Conservation (phyloP, 2,329 filamentous ascomycete genomes). For the Pseudogymnoascus sp. region DNA sequence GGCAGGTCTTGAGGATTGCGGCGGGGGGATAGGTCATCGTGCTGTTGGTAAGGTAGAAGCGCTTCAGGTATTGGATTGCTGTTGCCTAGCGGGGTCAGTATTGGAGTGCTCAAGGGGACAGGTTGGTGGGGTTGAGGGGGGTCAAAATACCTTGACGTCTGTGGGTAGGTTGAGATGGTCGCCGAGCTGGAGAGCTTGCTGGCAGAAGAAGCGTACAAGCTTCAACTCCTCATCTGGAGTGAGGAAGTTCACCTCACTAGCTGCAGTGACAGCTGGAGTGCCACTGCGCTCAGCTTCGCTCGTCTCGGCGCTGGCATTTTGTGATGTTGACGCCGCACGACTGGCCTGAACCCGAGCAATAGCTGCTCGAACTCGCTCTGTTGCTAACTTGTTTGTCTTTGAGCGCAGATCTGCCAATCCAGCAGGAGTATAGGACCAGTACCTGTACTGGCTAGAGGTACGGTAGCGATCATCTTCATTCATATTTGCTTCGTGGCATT, state of each 20-base stretch:
- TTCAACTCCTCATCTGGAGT: conserved; percentile 76
- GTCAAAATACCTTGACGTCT: conserved; percentile 53
- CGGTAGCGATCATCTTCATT: conserved; percentile 84
- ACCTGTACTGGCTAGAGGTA: conserved; percentile 78
- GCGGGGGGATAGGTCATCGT: conserved; percentile 94
- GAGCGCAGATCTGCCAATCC: conserved; percentile 65
- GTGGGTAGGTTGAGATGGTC: conserved; percentile 55
- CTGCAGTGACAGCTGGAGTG: conserved; percentile 18
- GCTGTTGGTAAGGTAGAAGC: conserved; percentile 94
- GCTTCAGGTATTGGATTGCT: conserved; percentile 61
- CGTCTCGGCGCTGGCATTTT: conserved; percentile 19
- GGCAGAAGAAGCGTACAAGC: conserved; percentile 74
- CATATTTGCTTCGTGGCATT: conserved; percentile 15
- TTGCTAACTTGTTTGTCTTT: conserved; percentile 73
- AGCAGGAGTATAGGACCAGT: conserved; percentile 84
- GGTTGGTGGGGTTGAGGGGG: conserved; percentile 46
- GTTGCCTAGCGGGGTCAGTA: conserved; percentile 23
- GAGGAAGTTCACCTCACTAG: conserved; percentile 64
- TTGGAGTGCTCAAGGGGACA: conserved; percentile 35
- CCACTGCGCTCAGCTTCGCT: conserved; percentile 31
- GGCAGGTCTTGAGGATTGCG: conserved; percentile 78
- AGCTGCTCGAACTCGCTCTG: conserved; percentile 57
- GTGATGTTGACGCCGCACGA: conserved; percentile 27
- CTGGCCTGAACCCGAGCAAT: conserved; percentile 42
- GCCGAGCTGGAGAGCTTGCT: conserved; percentile 50